Base-by-base conservation (phyloP, 192 early-diverging fungal genomes). In the Glomus cerebriforme region DNA sequence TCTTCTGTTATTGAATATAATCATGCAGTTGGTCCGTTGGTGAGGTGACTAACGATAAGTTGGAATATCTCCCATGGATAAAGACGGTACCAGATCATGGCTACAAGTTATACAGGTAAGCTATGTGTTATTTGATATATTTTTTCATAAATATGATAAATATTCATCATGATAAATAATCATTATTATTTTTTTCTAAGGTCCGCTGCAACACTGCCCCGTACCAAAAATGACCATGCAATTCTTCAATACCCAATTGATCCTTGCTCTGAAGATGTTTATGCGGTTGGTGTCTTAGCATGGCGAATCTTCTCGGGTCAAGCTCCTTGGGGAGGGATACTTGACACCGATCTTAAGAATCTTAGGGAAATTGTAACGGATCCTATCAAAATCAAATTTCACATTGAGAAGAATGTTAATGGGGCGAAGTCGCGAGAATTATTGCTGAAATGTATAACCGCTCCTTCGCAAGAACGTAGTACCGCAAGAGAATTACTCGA, bases 241-340 rank as follows among this genome's bases (percentile, higher is more conserved):
- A 75, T 86, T 0, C 54, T 90, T 13, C 74, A 83, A 0, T 73
- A 76, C 35, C 79, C 87, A 19, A 85, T 87, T 10, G 83, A 89
- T 71, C 87, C 88, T 9, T 79, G 86, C 17, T 80, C 86, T 1
- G 87, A 90, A 49, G 89, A 91, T 70, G 84, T 88, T 67, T 88
- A 91, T 67, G 87, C 87, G 0, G 68, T 89, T 22, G 89, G 89
- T 7, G 85, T 90, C 0, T 81, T 90, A 73, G 87, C 88, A 9
- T 90, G 89, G 89, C 84, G 87, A 43, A 88, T 84, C 22, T 90
- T 91, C 80, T 83, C 88, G 2, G 88, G 87, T 24, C 89, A 87
- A 15, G 88, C 88, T 17, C 90, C 88, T 8, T 91, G 90, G 88
- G 81, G 83, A 39, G 88, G 90, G 3, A 86, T 89, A 39, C 83